Base-by-base conservation (phyloP, 2,329 filamentous ascomycete genomes). In the Ascomycota sp. region DNA sequence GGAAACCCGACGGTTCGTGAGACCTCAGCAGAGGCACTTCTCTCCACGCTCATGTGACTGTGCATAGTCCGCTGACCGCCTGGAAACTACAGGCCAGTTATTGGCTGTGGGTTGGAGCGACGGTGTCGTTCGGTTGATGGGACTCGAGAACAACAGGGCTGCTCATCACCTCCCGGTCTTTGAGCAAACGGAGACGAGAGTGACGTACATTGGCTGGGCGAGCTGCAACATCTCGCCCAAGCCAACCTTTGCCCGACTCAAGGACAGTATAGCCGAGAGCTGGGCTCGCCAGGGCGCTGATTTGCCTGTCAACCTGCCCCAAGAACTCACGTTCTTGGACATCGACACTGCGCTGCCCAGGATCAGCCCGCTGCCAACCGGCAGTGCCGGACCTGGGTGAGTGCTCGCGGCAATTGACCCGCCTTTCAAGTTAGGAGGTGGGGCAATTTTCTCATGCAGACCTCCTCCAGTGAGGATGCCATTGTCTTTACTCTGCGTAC, bases 91-190 rank as follows among this genome's bases (percentile, higher is more conserved):
- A 76, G 74, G 76, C 7, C 76, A 80, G 40, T 72, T 81, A 30
- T 64, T 93, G 35, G 82, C 82, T 10, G 70, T 89, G 10, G 81
- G 73, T 31, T 92, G 81, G 72, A 81, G 69, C 43, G 81, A 92
- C 57, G 78, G 79, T 25, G 68, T 68, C 6, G 69, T 89, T 13
- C 72, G 81, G 37, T 57, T 92, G 27, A 67, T 86, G 50, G 78
- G 77, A 38, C 57, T 82, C 16, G 82, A 89, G 50, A 84, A 72
- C 44, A 78, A 73, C 51, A 92, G 86, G 54, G 69, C 76, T 9
- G 72, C 83, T 13, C 77, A 89, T 50, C 70, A 77, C 45, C 75
- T 80, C 45, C 54, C 54, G 11, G 56, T 73, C 35, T 61, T 57
- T 44, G 59, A 58, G 32, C 54, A 52, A 29, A 44, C 47, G 39